These are phyloP conservation scores for Teratosphaeria zuluensis DNA, from an alignment of 2,329 filamentous ascomycete genomes.

Conservation along the genomic window DNA sequence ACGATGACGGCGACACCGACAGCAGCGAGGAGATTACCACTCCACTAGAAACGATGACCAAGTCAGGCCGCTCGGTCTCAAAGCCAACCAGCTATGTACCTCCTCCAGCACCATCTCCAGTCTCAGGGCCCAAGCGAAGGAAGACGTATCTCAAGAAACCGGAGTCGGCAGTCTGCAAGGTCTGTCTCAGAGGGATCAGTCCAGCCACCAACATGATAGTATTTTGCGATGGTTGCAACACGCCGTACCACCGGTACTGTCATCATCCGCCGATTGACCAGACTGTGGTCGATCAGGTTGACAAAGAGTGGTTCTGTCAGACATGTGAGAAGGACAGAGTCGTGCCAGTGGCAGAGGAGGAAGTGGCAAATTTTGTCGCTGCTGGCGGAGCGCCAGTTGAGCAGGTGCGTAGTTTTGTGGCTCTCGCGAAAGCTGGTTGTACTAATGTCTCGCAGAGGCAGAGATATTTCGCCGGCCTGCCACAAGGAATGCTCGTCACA, in stretches of 20 bases:
- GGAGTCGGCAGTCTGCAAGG: constrained; percentile 57
- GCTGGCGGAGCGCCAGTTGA: constrained; percentile 32
- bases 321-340: constrained; percentile 47
- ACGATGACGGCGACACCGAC: constrained; percentile 29
- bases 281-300: constrained; percentile 55
- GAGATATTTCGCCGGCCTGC: constrained; percentile 50
- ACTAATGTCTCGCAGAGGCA: constrained; percentile 12
- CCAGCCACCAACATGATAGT: constrained; percentile 70
- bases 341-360: constrained; percentile 30
- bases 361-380: constrained; percentile 30
- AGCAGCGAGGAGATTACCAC: constrained; percentile 36
- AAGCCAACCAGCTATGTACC: constrained; percentile 57
- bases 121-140: constrained; percentile 42
- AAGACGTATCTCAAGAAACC: constrained; percentile 44
- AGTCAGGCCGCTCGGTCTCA: constrained; percentile 63
- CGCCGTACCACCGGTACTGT: constrained; percentile 71
- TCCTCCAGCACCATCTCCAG: constrained; percentile 39
- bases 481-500: constrained; percentile 53
- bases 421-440: not conserved
- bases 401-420: constrained; percentile 26
- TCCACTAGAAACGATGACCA: constrained; percentile 56
- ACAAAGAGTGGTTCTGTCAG: constrained; percentile 62
- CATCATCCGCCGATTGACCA: constrained; percentile 67
- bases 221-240: constrained; percentile 74
- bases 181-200: constrained; percentile 63